phyloP scores from a whole-genome alignment of 176 grass and related monocot species.

The Paspalum notatum region DNA sequence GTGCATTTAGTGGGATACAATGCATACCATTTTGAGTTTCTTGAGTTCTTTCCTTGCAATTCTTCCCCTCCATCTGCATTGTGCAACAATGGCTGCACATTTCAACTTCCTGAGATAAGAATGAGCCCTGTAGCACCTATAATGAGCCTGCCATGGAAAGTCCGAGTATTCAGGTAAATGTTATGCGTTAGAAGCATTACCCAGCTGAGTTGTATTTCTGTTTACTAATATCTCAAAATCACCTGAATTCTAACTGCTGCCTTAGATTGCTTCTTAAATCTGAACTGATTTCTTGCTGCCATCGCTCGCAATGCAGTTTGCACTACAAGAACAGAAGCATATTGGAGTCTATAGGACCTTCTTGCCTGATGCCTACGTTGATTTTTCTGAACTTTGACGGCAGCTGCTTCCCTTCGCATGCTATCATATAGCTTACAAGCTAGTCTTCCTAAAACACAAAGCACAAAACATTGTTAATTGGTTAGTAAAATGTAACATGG shows the following conservation, averaged over 20 bases:
- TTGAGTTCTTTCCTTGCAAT: constrained; percentile 90
- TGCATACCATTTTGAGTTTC: constrained; percentile 94
- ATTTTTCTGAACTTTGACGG: constrained; percentile 93
- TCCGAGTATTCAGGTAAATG: constrained; percentile 35
- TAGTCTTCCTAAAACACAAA: constrained; percentile 76
- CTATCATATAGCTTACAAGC: constrained; percentile 80
- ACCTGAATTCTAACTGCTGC: constrained; percentile 84
- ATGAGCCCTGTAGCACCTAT: constrained; percentile 74
- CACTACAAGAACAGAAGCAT: constrained; percentile 74
- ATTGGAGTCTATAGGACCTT: constrained; percentile 68
- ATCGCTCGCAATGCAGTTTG: constrained; percentile 88
- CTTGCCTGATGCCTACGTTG: constrained; percentile 72
- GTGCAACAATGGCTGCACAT: constrained; percentile 76
- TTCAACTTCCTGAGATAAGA: constrained; percentile 84
- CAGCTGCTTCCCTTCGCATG: constrained; percentile 77
- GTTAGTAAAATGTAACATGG: constrained; percentile 30
- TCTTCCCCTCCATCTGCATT: constrained; percentile 96
- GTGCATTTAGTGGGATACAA: constrained; percentile 32
- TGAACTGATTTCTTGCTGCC: constrained; percentile 83
- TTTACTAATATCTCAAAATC: constrained; percentile 35
- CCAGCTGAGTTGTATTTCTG: constrained; percentile 25
- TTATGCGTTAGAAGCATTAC: neutral
- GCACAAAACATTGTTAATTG: constrained; percentile 16
- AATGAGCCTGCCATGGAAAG: constrained; percentile 67
- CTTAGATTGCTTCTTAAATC: constrained; percentile 76